These are phyloP conservation scores for Salix viminalis DNA, from an alignment of 345 rosid species.

Conservation along the genomic window DNA sequence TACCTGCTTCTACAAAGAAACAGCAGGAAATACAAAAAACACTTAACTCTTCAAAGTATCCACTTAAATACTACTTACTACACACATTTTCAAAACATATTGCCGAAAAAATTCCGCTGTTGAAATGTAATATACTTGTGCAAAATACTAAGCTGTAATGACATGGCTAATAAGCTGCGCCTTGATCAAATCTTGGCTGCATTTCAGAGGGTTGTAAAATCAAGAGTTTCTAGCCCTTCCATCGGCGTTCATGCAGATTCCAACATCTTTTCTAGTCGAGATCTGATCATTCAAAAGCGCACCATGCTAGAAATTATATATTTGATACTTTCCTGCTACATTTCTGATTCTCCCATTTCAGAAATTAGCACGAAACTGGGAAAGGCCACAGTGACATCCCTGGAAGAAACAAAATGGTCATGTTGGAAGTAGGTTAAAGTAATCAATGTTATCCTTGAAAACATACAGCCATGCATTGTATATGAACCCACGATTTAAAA, in stretches of 20 bases:
- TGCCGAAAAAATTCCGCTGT: no score
- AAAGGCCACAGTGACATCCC: conserved; percentile 76
- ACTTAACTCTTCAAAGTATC: neutral
- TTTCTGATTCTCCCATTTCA: conserved; percentile 61
- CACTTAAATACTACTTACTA: neutral
- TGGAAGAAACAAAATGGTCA: conserved; percentile 20
- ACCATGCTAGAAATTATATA: neutral
- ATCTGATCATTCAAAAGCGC: neutral
- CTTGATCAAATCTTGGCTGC: neutral
- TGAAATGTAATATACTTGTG: no score
- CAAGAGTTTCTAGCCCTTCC: no score
- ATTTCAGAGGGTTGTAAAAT: no score
- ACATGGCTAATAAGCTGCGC: neutral
- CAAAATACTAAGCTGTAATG: no score
- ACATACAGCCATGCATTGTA: neutral
- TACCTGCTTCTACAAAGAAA: neutral
- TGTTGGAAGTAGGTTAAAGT: neutral
- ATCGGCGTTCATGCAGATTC: neutral
- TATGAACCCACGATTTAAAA: neutral
- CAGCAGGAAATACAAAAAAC: neutral
- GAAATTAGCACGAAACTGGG: conserved; percentile 61
- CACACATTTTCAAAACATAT: no score
- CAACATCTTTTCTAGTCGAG: neutral
- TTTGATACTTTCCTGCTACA: conserved; percentile 15
- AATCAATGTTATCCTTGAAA: neutral